Percentiles rank a stretch among this genome's conserved stretches.
Evolutionary conservation across 2,329 filamentous ascomycete genomes (phyloP).

Genomic region (Coniochaeta ligniaria): DNA sequence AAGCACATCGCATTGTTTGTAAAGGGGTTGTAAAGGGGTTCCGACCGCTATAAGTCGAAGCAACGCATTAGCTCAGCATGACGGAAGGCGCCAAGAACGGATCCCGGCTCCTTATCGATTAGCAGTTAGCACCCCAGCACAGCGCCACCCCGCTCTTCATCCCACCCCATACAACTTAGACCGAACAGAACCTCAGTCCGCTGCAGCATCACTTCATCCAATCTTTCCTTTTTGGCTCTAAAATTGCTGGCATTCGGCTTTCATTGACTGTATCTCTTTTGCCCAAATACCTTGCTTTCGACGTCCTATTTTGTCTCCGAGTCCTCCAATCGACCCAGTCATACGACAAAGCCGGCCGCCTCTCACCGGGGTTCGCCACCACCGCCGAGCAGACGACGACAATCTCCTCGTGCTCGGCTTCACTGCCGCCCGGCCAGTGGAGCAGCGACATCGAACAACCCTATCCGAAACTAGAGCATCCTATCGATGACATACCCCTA

Average conservation of each 20-base stretch:
- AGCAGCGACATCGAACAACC: not conserved
- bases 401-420: not conserved
- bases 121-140: not conserved
- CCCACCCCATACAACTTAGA: no score
- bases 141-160: no score
- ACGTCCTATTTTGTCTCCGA: conserved; percentile 60
- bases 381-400: conserved; percentile 25
- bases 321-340: conserved; percentile 60
- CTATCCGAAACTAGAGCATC: not conserved
- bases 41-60: no score
- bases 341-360: conserved; percentile 59
- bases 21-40: no score
- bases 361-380: conserved; percentile 36
- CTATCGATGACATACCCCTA: not conserved
- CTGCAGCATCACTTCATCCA: no score
- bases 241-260: no score
- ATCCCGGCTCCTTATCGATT: not conserved
- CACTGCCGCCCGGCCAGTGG: not conserved
- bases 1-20: no score
- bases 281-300: conserved; percentile 1
- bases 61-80: not conserved
- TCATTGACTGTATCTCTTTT: not conserved
- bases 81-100: not conserved
- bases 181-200: no score
- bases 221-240: no score